These are phyloP conservation scores for Ramularia collo-cygni DNA, from an alignment of 2,329 filamentous ascomycete genomes.

Conservation along the genomic window DNA sequence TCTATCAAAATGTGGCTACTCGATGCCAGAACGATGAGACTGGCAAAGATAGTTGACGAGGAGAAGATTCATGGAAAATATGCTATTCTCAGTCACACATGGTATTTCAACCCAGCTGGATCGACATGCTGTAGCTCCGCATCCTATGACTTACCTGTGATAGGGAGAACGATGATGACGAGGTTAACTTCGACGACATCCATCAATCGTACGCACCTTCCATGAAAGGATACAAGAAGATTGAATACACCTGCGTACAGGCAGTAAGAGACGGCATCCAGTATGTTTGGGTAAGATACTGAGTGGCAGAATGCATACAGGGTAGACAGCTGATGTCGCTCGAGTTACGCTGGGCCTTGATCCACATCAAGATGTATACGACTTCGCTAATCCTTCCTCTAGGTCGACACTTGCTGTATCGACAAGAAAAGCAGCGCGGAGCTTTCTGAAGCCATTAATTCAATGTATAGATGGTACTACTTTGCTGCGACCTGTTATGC, in stretches of 20 bases:
- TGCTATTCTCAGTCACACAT: constrained; percentile 16
- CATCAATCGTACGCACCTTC: constrained; percentile 2
- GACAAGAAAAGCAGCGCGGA: constrained; percentile 12
- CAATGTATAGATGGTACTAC: constrained; percentile 16
- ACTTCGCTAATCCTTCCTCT: no score
- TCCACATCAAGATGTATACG: no score
- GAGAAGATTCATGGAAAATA: constrained; percentile 6
- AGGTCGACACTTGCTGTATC: constrained; percentile 8
- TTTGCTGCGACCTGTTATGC: constrained; percentile 8
- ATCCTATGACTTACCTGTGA: no score
- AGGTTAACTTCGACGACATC: constrained; percentile 13
- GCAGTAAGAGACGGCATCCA: constrained; percentile 2
- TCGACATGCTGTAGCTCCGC: no score
- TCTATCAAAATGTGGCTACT: constrained; percentile 13
- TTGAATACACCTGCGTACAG: constrained; percentile 7
- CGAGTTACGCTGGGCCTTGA: no score
- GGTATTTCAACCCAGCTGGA: constrained; percentile 1
- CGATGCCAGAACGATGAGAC: constrained; percentile 2
- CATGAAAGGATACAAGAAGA: constrained; percentile 5
- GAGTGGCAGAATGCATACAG: no score
- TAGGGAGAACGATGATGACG: constrained; percentile 3
- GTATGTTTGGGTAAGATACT: constrained; percentile 10
- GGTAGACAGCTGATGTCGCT: no score
- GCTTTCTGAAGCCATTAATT: constrained; percentile 14
- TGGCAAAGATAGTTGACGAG: constrained; percentile 12